Evolutionary conservation across 2,329 filamentous ascomycete species (phyloP).

Genomic region (Lachnellula suecica): DNA sequence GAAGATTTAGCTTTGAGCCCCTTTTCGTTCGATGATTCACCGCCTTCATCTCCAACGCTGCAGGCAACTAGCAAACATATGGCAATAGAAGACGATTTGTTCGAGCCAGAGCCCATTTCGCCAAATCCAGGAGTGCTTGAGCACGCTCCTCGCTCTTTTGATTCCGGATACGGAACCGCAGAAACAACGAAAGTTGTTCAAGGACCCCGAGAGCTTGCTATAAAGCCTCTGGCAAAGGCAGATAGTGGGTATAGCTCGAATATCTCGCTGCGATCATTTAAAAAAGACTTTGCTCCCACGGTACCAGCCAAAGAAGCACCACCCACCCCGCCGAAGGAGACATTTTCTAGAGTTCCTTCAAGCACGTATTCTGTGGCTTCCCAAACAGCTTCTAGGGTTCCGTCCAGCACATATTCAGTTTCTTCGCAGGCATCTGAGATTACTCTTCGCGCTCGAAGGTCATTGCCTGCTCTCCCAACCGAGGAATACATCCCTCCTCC

Average conservation of each 20-base stretch:
- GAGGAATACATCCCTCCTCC: slow-evolving; percentile 5
- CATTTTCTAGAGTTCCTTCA: slow-evolving; percentile 13
- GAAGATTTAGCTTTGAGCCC: slow-evolving; percentile 32
- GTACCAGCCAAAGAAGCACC: slow-evolving; percentile 17
- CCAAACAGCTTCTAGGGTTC: slow-evolving; percentile 7
- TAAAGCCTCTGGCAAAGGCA: slow-evolving; percentile 50
- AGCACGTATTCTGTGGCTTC: slow-evolving; percentile 17
- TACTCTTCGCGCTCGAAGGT: slow-evolving; percentile 11
- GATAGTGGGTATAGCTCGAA: slow-evolving; percentile 64
- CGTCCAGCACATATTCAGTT: slow-evolving; percentile 13
- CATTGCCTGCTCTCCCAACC: slow-evolving; percentile 16
- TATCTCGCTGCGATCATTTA: slow-evolving; percentile 54
- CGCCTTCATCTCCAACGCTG: slow-evolving; percentile 34
- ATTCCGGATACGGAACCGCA: slow-evolving; percentile 24
- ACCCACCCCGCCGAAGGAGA: slow-evolving; percentile 18
- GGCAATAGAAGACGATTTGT: slow-evolving; percentile 48
- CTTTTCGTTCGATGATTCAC: slow-evolving; percentile 35
- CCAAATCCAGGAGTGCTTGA: slow-evolving; percentile 8
- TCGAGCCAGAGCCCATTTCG: slow-evolving; percentile 32
- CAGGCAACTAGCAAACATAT: slow-evolving; percentile 48
- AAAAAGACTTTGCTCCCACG: slow-evolving; percentile 15
- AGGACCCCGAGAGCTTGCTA: slow-evolving; percentile 10
- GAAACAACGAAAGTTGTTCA: slow-evolving; percentile 5
- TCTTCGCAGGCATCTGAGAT: slow-evolving; percentile 10
- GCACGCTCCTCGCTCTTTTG: slow-evolving; percentile 20